A percentile compares a stretch with the other conserved stretches of the same genome.
Evolutionary conservation across 129 eudicot genomes (phyloP).

Genomic region (Logfia minima): DNA sequence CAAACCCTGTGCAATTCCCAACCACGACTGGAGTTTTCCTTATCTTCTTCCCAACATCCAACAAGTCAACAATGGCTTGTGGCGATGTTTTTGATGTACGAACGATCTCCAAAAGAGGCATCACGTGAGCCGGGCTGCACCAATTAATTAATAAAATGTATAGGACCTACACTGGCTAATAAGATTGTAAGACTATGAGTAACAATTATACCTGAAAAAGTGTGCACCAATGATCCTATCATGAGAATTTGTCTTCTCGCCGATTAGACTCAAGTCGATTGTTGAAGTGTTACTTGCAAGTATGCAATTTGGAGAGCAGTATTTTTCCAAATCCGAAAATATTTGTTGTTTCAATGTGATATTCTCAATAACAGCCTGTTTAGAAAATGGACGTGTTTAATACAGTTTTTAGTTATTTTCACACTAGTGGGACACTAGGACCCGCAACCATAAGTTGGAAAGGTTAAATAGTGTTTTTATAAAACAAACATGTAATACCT

Average conservation of each 20-base stretch:
- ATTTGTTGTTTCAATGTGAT: conserved; percentile 65
- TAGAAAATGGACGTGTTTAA: background rate
- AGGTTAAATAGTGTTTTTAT: background rate
- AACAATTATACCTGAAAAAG: conserved; percentile 69
- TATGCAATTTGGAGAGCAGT: conserved; percentile 67
- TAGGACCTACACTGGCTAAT: background rate
- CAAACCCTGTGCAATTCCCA: conserved; percentile 94
- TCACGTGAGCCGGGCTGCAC: conserved; percentile 91
- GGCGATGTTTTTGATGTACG: conserved; percentile 84
- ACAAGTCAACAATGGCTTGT: conserved; percentile 76
- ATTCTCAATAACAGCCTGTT: conserved; percentile 79
- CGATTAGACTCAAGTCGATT: conserved; percentile 60
- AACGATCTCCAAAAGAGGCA: conserved; percentile 95
- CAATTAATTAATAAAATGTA: background rate
- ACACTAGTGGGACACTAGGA: background rate
- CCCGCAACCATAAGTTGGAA: background rate
- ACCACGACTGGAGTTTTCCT: conserved; percentile 88
- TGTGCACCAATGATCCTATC: conserved; percentile 86
- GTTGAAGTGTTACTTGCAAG: conserved; percentile 76
- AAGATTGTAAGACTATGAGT: background rate
- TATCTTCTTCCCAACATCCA: conserved; percentile 87
- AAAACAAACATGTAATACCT: conserved; percentile 43
- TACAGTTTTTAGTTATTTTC: background rate
- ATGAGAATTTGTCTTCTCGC: conserved; percentile 64
- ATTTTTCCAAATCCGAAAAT: conserved; percentile 63